Evolutionary conservation across 2,329 filamentous ascomycete genomes (phyloP).

Genomic region (Pseudogymnoascus pannorum): DNA sequence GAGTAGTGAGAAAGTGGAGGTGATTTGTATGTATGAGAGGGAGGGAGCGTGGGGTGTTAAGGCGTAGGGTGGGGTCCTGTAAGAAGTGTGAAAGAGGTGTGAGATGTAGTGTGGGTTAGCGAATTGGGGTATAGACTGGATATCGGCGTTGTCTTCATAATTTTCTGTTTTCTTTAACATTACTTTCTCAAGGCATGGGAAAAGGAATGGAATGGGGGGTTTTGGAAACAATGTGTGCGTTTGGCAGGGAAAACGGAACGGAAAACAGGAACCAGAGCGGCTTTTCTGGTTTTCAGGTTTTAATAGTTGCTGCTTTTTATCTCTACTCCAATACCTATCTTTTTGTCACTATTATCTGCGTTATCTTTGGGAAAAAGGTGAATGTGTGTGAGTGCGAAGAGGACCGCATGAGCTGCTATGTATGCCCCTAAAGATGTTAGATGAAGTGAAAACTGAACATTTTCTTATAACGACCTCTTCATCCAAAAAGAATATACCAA

Average conservation of each 20-base stretch:
- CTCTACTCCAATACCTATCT: not conserved
- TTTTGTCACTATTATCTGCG: no score
- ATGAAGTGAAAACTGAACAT: no score
- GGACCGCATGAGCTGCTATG: no score
- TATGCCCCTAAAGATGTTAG: no score
- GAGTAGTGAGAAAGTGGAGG: conserved; percentile 4
- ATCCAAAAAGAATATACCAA: not conserved
- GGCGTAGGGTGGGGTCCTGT: not conserved
- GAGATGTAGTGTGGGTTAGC: not conserved
- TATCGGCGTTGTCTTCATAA: not conserved
- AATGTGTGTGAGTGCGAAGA: no score
- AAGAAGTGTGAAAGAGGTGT: not conserved
- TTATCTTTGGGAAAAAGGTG: no score
- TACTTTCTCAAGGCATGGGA: not conserved
- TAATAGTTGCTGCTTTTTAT: not conserved
- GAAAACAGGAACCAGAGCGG: not conserved
- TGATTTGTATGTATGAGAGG: conserved; percentile 2
- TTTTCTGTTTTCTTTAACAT: not conserved
- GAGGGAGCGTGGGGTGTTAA: not conserved
- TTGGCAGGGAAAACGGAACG: not conserved
- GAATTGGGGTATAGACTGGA: not conserved
- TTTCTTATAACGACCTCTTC: no score
- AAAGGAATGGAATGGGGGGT: not conserved
- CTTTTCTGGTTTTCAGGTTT: not conserved
- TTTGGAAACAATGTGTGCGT: no score